These are phyloP conservation scores for Thraustotheca clavata DNA, from an alignment of 352 stramenopile genomes.

Conservation along the genomic window DNA sequence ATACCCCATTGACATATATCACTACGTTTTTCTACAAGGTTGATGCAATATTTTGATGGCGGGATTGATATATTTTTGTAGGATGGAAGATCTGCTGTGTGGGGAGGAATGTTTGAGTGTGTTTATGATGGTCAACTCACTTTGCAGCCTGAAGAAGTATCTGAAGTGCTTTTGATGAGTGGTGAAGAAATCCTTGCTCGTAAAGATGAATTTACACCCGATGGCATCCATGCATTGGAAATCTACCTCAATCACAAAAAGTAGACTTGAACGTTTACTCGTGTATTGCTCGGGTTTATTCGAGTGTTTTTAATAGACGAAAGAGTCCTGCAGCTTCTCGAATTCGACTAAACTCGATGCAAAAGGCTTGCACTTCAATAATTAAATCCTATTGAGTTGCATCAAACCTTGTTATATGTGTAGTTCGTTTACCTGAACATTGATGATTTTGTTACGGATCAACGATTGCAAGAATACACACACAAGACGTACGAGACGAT, in stretches of 20 bases:
- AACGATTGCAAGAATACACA: slow-evolving; percentile 98
- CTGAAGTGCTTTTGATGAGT: slow-evolving; percentile 67
- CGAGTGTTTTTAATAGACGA: slow-evolving; percentile 93
- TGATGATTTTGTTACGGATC: slow-evolving; percentile 98
- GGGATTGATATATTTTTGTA: background rate
- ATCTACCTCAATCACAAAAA: slow-evolving; percentile 40
- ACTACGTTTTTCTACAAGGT: slow-evolving; percentile 55
- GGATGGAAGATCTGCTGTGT: slow-evolving; percentile 52
- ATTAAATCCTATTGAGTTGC: slow-evolving; percentile 80
- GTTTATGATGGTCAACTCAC: slow-evolving; percentile 54
- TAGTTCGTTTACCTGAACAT: slow-evolving; percentile 85
- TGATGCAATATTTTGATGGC: background rate
- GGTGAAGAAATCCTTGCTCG: slow-evolving; percentile 55
- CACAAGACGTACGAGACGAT: slow-evolving; percentile 95
- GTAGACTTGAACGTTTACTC: background rate
- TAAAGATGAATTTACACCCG: slow-evolving; percentile 59
- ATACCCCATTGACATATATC: slow-evolving; percentile 43
- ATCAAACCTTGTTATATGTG: background rate
- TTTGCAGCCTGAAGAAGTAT: slow-evolving; percentile 68
- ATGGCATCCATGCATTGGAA: slow-evolving; percentile 72
- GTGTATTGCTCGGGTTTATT: slow-evolving; percentile 49
- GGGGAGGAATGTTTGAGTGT: slow-evolving; percentile 70
- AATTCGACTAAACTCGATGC: slow-evolving; percentile 98
- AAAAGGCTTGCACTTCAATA: slow-evolving; percentile 98
- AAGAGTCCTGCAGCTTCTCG: slow-evolving; percentile 95